These are phyloP conservation scores for Fagus sylvatica DNA, from an alignment of 306 rosid genomes.

Conservation along the genomic window DNA sequence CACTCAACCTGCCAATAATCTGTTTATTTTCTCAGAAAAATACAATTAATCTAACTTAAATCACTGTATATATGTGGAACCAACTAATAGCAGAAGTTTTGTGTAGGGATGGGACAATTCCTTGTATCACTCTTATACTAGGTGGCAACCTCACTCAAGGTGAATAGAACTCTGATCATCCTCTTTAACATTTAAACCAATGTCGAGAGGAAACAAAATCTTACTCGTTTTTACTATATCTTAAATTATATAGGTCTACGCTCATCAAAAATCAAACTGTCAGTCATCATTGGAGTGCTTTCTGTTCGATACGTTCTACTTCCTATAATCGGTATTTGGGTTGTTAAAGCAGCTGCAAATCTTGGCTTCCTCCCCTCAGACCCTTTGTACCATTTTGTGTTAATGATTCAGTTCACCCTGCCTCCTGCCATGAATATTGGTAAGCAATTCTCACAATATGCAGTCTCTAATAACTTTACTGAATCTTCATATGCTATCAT, in stretches of 20 bases:
- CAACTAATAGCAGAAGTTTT: constrained; percentile 17
- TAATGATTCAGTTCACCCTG: constrained; percentile 76
- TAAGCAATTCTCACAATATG: constrained; percentile 26
- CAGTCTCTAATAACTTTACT: neutral
- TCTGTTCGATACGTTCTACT: constrained; percentile 40
- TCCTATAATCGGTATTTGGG: constrained; percentile 60
- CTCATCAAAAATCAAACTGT: constrained; percentile 48
- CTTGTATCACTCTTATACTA: constrained; percentile 79
- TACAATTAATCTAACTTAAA: too few species aligned
- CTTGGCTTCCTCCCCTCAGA: constrained; percentile 62
- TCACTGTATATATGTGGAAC: neutral
- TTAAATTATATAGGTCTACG: constrained; percentile 47
- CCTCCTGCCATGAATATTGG: constrained; percentile 96
- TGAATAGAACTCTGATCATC: constrained; percentile 2
- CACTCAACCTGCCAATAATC: neutral
- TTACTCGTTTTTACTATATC: neutral
- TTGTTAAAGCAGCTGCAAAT: constrained; percentile 55
- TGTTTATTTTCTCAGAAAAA: too few species aligned
- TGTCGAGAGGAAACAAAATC: neutral
- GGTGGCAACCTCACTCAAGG: constrained; percentile 94
- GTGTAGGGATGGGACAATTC: constrained; percentile 78
- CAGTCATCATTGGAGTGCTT: constrained; percentile 42
- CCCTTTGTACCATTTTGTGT: constrained; percentile 67
- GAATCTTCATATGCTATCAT: too few species aligned
- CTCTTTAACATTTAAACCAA: neutral